phyloP scores from a whole-genome alignment of 305 asterid genomes.

The Caryopteris hybrid region DNA sequence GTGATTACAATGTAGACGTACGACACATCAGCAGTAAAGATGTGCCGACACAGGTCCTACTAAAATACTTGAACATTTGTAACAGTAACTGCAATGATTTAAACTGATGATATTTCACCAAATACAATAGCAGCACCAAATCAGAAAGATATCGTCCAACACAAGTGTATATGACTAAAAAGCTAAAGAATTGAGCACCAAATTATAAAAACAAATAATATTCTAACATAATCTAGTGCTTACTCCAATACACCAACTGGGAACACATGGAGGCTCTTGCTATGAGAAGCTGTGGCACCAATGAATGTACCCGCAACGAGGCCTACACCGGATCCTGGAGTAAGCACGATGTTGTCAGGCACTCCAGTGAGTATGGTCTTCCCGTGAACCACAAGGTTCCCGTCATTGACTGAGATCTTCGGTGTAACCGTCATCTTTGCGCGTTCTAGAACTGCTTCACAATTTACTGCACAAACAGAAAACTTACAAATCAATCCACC shows the following conservation, averaged over 20 bases:
- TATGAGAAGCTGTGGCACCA: constrained; percentile 74
- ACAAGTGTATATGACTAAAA: not conserved
- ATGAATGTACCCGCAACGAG: constrained; percentile 78
- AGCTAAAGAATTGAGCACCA: not conserved
- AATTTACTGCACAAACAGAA: constrained; percentile 36
- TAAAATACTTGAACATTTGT: not conserved
- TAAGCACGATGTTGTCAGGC: constrained; percentile 69
- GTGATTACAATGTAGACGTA: not conserved
- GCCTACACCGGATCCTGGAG: constrained; percentile 73
- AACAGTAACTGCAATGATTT: not conserved
- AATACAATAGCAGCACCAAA: not conserved
- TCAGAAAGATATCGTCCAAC: not conserved
- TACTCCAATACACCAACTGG: constrained; percentile 89
- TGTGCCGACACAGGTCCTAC: no score
- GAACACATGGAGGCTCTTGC: constrained; percentile 71
- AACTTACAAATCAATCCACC: not conserved
- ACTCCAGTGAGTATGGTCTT: constrained; percentile 80
- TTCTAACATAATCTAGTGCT: constrained; percentile 19
- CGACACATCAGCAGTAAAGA: no score
- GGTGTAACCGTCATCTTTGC: constrained; percentile 85
- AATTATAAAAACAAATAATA: constrained; percentile 12
- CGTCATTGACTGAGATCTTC: constrained; percentile 64
- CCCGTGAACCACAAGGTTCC: constrained; percentile 86
- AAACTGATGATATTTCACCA: not conserved
- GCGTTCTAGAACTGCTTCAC: constrained; percentile 20